These are phyloP conservation scores for Neopestalotiopsis rosae DNA, from an alignment of 2,329 filamentous ascomycete genomes.

Conservation along the genomic window DNA sequence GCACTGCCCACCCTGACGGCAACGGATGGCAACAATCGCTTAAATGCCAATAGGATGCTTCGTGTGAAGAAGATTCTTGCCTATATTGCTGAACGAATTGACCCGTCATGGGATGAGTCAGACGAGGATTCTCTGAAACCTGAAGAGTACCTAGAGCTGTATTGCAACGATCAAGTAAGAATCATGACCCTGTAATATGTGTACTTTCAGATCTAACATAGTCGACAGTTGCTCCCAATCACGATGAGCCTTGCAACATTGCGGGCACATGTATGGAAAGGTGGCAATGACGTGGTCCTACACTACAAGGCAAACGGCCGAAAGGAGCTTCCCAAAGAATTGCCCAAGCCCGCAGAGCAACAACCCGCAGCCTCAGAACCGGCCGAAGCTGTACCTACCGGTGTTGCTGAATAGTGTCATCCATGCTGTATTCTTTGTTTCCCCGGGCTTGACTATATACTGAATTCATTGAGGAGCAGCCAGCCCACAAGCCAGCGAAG, in stretches of 20 bases:
- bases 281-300: slow-evolving; percentile 88
- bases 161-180: slow-evolving; percentile 89
- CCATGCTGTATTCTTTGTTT: not conserved
- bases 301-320: slow-evolving; percentile 93
- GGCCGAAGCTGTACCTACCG: slow-evolving; percentile 2
- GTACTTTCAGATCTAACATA: slow-evolving; percentile 22
- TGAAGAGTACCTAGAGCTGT: slow-evolving; percentile 93
- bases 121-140: slow-evolving; percentile 70
- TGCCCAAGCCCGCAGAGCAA: slow-evolving; percentile 25
- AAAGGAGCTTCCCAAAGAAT: slow-evolving; percentile 60
- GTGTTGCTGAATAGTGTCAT: slow-evolving; percentile 2
- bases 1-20: slow-evolving; percentile 75
- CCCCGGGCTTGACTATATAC: not conserved
- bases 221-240: slow-evolving; percentile 66
- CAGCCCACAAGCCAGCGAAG: not conserved
- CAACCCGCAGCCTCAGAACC: not conserved
- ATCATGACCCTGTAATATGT: not conserved
- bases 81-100: slow-evolving; percentile 92
- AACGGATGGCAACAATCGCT: slow-evolving; percentile 81
- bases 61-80: slow-evolving; percentile 91
- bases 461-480: not conserved
- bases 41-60: slow-evolving; percentile 97
- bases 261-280: slow-evolving; percentile 91
- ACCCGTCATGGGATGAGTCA: slow-evolving; percentile 66
- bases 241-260: slow-evolving; percentile 95